phyloP scores from a whole-genome alignment of 805 yeast species.

The Candida verbasci region DNA sequence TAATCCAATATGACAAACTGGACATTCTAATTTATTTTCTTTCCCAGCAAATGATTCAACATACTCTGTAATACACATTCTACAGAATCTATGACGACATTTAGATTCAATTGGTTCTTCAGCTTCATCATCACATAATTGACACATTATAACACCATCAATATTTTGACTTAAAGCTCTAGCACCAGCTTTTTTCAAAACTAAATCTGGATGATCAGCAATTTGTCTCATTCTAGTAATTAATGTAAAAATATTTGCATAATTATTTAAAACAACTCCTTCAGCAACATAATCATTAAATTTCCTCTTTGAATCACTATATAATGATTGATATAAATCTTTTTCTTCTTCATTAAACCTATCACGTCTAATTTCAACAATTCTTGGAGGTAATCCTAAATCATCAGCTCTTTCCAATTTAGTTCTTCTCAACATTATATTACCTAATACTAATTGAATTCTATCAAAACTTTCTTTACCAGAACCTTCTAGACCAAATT shows the following conservation, averaged over 20 bases:
- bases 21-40: conserved; percentile 67
- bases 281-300: conserved; percentile 92
- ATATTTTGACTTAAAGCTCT: conserved; percentile 33
- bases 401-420: conserved; percentile 97
- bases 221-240: conserved; percentile 97
- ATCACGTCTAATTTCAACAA: conserved; percentile 84
- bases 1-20: conserved; percentile 92
- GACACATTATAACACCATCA: conserved; percentile 69
- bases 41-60: conserved; percentile 73
- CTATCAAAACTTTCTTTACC: conserved; percentile 75
- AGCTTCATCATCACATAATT: conserved; percentile 94
- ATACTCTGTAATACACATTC: conserved; percentile 89
- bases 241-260: conserved; percentile 93
- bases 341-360: conserved; percentile 91
- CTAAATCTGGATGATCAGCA: conserved; percentile 97
- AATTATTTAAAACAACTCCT: conserved; percentile 94
- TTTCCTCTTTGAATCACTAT: conserved; percentile 79
- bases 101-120: conserved; percentile 95
- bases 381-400: conserved; percentile 92
- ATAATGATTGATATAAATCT: conserved; percentile 83
- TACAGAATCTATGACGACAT: conserved; percentile 91
- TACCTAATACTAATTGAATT: conserved; percentile 67
- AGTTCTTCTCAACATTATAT: conserved; percentile 90
- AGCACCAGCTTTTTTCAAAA: conserved; percentile 61
- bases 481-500: conserved; percentile 75